phyloP scores from a whole-genome alignment of 306 rosid genomes.

The Amphicarpaea edgeworthii region DNA sequence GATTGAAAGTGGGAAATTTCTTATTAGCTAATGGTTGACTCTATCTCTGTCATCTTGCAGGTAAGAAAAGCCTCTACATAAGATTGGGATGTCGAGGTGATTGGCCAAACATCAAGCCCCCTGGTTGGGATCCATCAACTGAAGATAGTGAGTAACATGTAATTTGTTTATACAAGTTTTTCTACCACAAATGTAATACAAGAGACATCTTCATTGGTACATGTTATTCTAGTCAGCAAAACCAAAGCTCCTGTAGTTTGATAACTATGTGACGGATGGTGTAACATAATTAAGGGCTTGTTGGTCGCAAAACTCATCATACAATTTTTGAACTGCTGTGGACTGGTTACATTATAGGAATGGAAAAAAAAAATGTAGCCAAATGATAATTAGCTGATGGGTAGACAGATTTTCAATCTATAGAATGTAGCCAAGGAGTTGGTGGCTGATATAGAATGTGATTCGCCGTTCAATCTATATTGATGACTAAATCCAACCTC shows the following conservation, averaged over 20 bases:
- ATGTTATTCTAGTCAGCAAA: not conserved
- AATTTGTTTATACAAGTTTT: constrained; percentile 11
- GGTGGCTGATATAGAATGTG: constrained; percentile 1
- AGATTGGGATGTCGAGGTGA: constrained; percentile 96
- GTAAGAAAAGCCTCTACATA: constrained; percentile 84
- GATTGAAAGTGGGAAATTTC: constrained; percentile 1
- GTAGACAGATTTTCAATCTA: not conserved
- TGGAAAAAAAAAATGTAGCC: not conserved
- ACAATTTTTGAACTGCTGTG: not conserved
- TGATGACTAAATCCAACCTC: constrained; percentile 15
- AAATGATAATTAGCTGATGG: not conserved
- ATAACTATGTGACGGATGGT: constrained; percentile 1
- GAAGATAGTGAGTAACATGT: constrained; percentile 40
- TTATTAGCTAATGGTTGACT: not conserved
- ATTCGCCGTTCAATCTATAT: not conserved
- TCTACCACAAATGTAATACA: constrained; percentile 16
- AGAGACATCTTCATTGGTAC: constrained; percentile 14
- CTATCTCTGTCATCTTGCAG: constrained; percentile 49
- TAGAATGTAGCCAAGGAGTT: not conserved
- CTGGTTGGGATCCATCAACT: constrained; percentile 92
- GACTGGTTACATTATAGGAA: not conserved
- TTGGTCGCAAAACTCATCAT: constrained; percentile 9
- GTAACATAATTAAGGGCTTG: not conserved
- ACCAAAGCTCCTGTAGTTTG: not conserved
- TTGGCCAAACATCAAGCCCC: constrained; percentile 96